Conservation (phyloP, 768 basidiomycete genomes). For the Phanerodontia chrysosporium region DNA sequence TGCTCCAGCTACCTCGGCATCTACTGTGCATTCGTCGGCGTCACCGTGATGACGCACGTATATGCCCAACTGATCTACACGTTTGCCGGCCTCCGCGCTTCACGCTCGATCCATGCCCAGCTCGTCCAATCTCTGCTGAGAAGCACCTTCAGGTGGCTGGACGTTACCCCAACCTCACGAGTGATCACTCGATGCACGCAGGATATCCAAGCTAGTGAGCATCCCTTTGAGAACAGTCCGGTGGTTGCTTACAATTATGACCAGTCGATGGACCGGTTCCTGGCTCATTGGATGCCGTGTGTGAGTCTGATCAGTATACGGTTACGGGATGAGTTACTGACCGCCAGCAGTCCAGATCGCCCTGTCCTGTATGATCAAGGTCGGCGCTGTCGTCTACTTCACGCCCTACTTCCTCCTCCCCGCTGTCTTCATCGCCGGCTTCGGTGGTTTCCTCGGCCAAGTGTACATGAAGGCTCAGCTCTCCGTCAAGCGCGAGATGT, state of each 20-base stretch:
- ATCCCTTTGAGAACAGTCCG: not conserved
- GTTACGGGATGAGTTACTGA: not conserved
- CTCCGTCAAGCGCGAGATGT: slow-evolving; percentile 57
- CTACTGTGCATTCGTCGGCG: slow-evolving; percentile 22
- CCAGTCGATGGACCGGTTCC: slow-evolving; percentile 7
- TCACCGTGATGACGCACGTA: slow-evolving; percentile 19
- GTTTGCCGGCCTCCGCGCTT: slow-evolving; percentile 27
- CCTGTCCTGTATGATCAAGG: slow-evolving; percentile 26
- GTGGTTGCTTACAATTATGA: not conserved
- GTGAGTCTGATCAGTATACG: not conserved
- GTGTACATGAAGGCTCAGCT: slow-evolving; percentile 59
- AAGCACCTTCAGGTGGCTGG: slow-evolving; percentile 41
- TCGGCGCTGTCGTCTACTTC: slow-evolving; percentile 36
- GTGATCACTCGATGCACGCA: slow-evolving; percentile 66
- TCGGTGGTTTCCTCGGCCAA: slow-evolving; percentile 45
- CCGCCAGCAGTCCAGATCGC: slow-evolving; percentile 24
- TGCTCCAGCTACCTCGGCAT: slow-evolving; percentile 25
- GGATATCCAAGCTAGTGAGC: slow-evolving; percentile 44
- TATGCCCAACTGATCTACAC: slow-evolving; percentile 21
- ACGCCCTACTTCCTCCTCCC: slow-evolving; percentile 40
- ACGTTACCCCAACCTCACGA: slow-evolving; percentile 48
- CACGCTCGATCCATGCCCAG: slow-evolving; percentile 27
- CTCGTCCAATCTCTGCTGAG: slow-evolving; percentile 29
- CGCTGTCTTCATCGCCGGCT: slow-evolving; percentile 30
- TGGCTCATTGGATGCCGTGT: not conserved